These are phyloP conservation scores for Dichomitus squalens DNA, from an alignment of 1,284 basidiomycete genomes.

Conservation along the genomic window DNA sequence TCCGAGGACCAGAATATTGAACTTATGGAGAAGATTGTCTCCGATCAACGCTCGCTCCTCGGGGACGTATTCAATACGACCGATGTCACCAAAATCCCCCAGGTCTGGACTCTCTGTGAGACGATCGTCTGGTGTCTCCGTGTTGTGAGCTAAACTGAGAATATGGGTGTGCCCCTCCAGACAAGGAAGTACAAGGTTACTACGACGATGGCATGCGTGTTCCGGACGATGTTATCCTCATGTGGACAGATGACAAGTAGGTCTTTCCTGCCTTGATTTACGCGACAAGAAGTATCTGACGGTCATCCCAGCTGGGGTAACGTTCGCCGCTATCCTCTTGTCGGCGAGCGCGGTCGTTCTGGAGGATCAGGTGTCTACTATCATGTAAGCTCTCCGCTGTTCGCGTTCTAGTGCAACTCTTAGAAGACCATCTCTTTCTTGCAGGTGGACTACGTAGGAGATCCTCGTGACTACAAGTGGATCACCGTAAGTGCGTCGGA, in stretches of 20 bases:
- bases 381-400: conserved; percentile 43
- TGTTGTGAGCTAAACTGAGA: neutral
- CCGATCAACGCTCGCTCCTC: conserved; percentile 65
- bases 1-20: conserved; percentile 48
- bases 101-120: conserved; percentile 67
- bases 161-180: conserved; percentile 32
- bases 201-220: conserved; percentile 62
- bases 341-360: conserved; percentile 52
- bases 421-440: neutral
- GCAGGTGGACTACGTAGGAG: conserved; percentile 46
- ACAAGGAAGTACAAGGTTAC: conserved; percentile 71
- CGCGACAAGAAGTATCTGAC: neutral
- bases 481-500: conserved; percentile 44
- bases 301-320: conserved; percentile 54
- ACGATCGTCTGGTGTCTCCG: conserved; percentile 16
- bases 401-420: no score
- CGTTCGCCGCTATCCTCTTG: conserved; percentile 55
- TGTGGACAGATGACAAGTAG: conserved; percentile 68
- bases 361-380: conserved; percentile 75
- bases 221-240: conserved; percentile 56
- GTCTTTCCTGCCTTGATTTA: conserved; percentile 11
- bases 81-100: conserved; percentile 56
- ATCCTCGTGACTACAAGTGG: conserved; percentile 63
- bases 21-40: conserved; percentile 58
- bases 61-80: conserved; percentile 51